Evolutionary conservation across 495 filamentous ascomycete genomes (phyloP).

Genomic region (Podospora australis): DNA sequence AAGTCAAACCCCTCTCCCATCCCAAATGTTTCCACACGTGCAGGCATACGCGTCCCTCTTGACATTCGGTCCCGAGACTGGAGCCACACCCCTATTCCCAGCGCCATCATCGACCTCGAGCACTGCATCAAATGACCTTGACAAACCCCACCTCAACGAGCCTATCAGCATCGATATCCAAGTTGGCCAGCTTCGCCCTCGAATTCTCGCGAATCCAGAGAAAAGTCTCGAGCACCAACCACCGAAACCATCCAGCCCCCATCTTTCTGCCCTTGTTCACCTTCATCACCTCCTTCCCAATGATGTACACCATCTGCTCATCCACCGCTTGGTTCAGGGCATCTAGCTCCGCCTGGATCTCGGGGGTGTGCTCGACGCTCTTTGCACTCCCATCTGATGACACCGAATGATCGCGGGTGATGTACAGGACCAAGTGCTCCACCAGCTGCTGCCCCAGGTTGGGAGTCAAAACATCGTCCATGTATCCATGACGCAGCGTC

Average conservation of each 20-base stretch:
- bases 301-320: conserved; percentile 55
- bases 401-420: conserved; percentile 33
- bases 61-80: too few species aligned
- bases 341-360: conserved; percentile 31
- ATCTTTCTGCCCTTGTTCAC: conserved; percentile 25
- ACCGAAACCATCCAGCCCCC: conserved; percentile 36
- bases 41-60: too few species aligned
- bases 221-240: conserved; percentile 48
- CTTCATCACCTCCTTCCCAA: conserved; percentile 61
- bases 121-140: conserved; percentile 56
- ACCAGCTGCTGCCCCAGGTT: conserved; percentile 48
- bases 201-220: conserved; percentile 65
- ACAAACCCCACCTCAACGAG: conserved; percentile 65
- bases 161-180: conserved; percentile 53
- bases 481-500: conserved; percentile 59
- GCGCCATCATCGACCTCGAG: too few species aligned
- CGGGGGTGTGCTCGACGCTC: conserved; percentile 21
- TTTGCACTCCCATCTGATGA: conserved; percentile 15
- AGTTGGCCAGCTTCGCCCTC: conserved; percentile 52
- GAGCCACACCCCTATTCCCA: too few species aligned
- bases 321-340: conserved; percentile 45
- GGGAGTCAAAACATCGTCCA: conserved; percentile 51
- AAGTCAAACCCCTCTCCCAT: too few species aligned
- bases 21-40: too few species aligned
- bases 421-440: conserved; percentile 39